Base-by-base conservation (phyloP, 345 rosid species). In the Camelina sativa region DNA sequence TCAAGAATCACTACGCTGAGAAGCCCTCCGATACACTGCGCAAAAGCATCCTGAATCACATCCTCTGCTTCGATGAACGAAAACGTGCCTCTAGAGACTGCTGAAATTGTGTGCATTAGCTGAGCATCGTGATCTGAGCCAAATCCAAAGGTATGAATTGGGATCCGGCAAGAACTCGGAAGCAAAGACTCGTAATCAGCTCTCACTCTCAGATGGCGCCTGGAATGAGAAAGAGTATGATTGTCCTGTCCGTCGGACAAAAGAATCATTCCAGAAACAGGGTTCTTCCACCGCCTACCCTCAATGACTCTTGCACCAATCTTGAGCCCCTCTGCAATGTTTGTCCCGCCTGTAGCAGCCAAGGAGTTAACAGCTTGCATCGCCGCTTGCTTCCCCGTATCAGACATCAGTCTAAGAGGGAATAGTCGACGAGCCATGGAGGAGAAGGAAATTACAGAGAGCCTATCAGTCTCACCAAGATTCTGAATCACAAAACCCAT, bases 21-120 rank as follows among this genome's bases (percentile, higher is more conserved):
- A 76, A 94, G 87, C 35, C 99, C 99, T 40, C 97, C 97, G 75
- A 94, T 90, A 82, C 98, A 94, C 62, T 94, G 99, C 9, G 99
- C 99, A 84, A 94, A 90, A 23, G 99, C 97, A 79, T 94, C 99
- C 80, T 86, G 97, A 50, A 94, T 90, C 75, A 85, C 88, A 71
- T 75, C 79, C 80, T 90, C 97, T 6, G 89, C 83, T 82, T 92
- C 99, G 12, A 92, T 88, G 76, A 95, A 95, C 37, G 99, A 92
- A 82, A 95, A 95, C 5, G 97, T 95, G 23, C 99, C 99, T 17
- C 96, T 86, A 2, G 96, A 88, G 58, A 85, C 80, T 65, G 82
- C 85, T 25, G 97, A 86, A 35, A 95, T 85, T 0, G 96, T 80
- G 81, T 92, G 96, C 97, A 95, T 86, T 44, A 88, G 84, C 41